Evolutionary conservation across 805 yeast genomes (phyloP).

Genomic region (Tetrapisispora nanseiensis): DNA sequence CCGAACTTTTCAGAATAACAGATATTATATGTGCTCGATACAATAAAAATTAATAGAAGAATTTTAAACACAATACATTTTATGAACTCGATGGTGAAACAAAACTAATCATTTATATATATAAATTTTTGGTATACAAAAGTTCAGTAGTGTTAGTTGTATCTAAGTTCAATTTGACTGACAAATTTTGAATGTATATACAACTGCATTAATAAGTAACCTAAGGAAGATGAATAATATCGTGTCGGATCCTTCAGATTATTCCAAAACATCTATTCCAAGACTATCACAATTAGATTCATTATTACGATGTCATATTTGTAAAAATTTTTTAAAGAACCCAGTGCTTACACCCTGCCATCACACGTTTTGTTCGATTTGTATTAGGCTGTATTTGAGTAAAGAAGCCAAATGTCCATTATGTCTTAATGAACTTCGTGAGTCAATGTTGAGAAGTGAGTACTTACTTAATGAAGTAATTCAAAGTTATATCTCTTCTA

Average conservation of each 20-base stretch:
- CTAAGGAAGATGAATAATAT: conserved; percentile 8
- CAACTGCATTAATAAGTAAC: background rate
- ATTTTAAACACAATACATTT: no score
- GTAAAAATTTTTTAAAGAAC: conserved; percentile 70
- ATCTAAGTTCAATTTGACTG: background rate
- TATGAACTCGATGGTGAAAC: no score
- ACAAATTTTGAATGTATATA: background rate
- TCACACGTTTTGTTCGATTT: conserved; percentile 81
- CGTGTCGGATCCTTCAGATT: conserved; percentile 62
- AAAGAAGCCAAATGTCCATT: conserved; percentile 60
- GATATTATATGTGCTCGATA: no score
- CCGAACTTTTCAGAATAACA: no score
- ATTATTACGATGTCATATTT: conserved; percentile 70
- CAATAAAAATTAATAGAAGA: no score
- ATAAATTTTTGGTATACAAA: no score
- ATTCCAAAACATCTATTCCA: conserved; percentile 48
- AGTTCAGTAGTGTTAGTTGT: no score
- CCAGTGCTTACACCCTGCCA: conserved; percentile 82
- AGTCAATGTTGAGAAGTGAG: conserved; percentile 58
- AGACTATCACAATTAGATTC: conserved; percentile 53
- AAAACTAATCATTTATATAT: no score
- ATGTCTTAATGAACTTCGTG: conserved; percentile 62
- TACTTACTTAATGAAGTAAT: conserved; percentile 64
- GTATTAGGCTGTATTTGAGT: conserved; percentile 66
- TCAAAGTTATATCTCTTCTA: conserved; percentile 37